These are phyloP conservation scores for Miscanthus lutarioriparius DNA, from an alignment of 176 grass and related monocot species.

Conservation along the genomic window DNA sequence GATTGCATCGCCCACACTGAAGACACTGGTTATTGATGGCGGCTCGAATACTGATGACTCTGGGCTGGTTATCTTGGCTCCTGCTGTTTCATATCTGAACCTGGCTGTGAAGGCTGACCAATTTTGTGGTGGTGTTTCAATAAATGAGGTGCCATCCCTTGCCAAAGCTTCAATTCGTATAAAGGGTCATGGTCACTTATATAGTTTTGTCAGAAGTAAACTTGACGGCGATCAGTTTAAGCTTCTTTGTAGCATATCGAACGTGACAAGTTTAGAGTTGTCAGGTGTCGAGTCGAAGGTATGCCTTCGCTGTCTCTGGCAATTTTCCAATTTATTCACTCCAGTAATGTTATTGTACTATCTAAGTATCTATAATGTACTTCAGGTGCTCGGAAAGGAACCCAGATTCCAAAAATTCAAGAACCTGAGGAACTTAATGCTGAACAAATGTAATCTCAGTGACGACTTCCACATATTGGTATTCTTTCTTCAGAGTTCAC, in stretches of 20 bases:
- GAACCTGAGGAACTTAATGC: constrained; percentile 11
- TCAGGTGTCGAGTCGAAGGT: not conserved
- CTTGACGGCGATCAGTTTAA: not conserved
- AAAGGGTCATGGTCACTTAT: too few relatives aligned
- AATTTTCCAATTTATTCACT: not conserved
- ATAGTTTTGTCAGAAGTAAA: not conserved
- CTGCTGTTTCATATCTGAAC: not conserved
- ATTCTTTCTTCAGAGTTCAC: not conserved
- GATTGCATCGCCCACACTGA: not conserved
- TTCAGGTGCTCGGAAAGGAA: not conserved
- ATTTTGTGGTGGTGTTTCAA: not conserved
- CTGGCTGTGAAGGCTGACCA: not conserved
- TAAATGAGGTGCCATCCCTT: not conserved
- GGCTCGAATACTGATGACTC: not conserved
- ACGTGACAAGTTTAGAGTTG: not conserved
- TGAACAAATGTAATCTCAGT: not conserved
- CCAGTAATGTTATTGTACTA: not conserved
- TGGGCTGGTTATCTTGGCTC: constrained; percentile 13
- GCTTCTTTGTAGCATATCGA: not conserved
- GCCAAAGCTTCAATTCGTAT: constrained; percentile 4
- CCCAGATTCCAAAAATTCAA: not conserved
- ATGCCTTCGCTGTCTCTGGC: not conserved
- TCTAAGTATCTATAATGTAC: not conserved
- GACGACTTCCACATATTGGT: not conserved
- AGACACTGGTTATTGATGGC: not conserved